Base-by-base conservation (phyloP, 495 filamentous ascomycete species). In the Trichocladium antarcticum region DNA sequence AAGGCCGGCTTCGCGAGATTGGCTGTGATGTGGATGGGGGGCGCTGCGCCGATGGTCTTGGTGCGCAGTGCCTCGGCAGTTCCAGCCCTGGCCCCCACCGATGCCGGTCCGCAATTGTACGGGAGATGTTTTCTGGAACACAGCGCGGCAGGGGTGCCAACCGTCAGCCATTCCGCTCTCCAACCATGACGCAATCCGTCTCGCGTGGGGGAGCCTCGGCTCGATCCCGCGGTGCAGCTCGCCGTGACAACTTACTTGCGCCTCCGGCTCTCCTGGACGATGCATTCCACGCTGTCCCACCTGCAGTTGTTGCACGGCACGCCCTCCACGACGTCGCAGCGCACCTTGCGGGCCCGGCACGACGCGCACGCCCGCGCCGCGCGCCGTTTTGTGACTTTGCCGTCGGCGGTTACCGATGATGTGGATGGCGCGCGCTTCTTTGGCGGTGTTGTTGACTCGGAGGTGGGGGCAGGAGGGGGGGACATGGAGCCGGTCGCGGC, bases 321-420 rank as follows among this genome's bases (percentile, higher is more conserved):
- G 29, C 84, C 84, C 56, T 93, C 86, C 37, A 89, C 85, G 50
- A 94, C 89, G 70, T 95, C 87, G 69, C 89, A 95, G 40, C 89
- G 75, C n/a, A 95, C 89, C 65, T 95, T 95, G 56, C 89, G 80
- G 20, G 84, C 77, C 45, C 89, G 75, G 60, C 89, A 95, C 55
- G 82, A 85, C 55, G 85, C 83, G 61, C 89, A 95, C 19, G 89
- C 89, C 46, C 89, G 84, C 6, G 88, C 84, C 3, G 89, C 89
- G 54, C 89, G 76, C 45, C 89, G 71, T 65, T 95, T 95, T 20
- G 66, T 66, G 6, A 64, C 51, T 51, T 72, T 74, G 16, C 41
- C 42, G 12, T 46, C 52, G 10, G 36, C 8, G 21, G 50, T 56
- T 9, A 60, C 47, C 12, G 59, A 57, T 15, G 36, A 10, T 17